Percentiles rank a stretch among this genome's conserved stretches.
These are phyloP conservation scores for Medicago truncatula DNA, from an alignment of 306 rosid genomes.

Conservation along the genomic window DNA sequence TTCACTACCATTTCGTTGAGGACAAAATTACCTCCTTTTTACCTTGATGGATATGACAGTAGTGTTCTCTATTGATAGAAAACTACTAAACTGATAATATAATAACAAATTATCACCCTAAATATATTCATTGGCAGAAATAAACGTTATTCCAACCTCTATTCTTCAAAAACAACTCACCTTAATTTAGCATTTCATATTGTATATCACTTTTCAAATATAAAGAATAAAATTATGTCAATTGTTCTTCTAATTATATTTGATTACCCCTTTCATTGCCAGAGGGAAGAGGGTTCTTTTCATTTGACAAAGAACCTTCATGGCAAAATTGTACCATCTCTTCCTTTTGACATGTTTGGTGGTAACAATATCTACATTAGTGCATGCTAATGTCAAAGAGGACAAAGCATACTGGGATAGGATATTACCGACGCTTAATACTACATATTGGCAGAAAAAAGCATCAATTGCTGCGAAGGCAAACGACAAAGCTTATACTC, in stretches of 20 bases:
- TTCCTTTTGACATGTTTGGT: slow-evolving; percentile 25
- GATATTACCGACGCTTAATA: not conserved
- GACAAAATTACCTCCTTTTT: slow-evolving; percentile 5
- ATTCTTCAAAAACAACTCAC: slow-evolving; percentile 20
- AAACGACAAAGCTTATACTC: slow-evolving; percentile 37
- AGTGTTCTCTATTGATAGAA: slow-evolving; percentile 34
- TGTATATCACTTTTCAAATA: not conserved
- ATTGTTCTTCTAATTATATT: not conserved
- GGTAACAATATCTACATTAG: slow-evolving; percentile 40
- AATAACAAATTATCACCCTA: slow-evolving; percentile 21
- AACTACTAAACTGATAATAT: not conserved
- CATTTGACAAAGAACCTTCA: slow-evolving; percentile 11
- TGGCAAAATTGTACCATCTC: not conserved
- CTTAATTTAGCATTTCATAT: slow-evolving; percentile 1
- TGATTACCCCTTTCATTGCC: not conserved
- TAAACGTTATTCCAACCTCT: slow-evolving; percentile 37
- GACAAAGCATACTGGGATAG: not conserved
- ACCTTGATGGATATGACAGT: slow-evolving; percentile 16
- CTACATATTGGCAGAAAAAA: slow-evolving; percentile 59
- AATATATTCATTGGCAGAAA: slow-evolving; percentile 15
- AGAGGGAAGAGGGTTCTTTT: slow-evolving; percentile 6
- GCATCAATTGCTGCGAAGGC: slow-evolving; percentile 39
- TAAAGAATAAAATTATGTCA: not conserved
- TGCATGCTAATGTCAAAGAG: slow-evolving; percentile 47
- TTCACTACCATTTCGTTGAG: not conserved